These are phyloP conservation scores for Solanum clarkiae DNA, from an alignment of 257 asterid species.

Conservation along the genomic window DNA sequence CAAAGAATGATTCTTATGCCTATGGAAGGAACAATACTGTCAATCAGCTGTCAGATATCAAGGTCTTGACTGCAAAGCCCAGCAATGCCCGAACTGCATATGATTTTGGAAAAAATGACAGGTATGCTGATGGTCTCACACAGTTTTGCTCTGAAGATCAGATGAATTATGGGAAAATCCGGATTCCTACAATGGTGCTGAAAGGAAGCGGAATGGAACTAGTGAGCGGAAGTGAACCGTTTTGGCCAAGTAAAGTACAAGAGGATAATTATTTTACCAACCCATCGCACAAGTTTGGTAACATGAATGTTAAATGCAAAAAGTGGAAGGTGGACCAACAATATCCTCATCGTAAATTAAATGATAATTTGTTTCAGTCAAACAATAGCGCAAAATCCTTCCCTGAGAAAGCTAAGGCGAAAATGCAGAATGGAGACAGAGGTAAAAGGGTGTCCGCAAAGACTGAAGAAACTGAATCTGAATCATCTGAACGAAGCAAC, in stretches of 20 bases:
- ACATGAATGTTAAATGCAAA: constrained; percentile 36
- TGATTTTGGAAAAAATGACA: constrained; percentile 39
- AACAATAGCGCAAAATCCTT: constrained; percentile 33
- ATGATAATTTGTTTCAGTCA: constrained; percentile 33
- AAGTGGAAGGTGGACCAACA: constrained; percentile 52
- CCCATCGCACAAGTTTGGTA: constrained; percentile 28
- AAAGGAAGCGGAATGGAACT: constrained; percentile 50
- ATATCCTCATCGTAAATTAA: constrained; percentile 37
- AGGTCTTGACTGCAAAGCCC: constrained; percentile 63
- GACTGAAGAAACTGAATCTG: constrained; percentile 89
- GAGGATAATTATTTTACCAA: constrained; percentile 41
- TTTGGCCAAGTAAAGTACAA: constrained; percentile 37
- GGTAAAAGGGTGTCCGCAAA: constrained; percentile 27
- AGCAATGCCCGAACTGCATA: constrained; percentile 32
- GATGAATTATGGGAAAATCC: constrained; percentile 51
- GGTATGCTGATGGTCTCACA: constrained; percentile 35
- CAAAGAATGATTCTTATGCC: constrained; percentile 33
- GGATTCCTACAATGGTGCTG: constrained; percentile 34
- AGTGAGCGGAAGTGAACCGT: constrained; percentile 38
- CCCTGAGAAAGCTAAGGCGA: constrained; percentile 31
- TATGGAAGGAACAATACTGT: constrained; percentile 57
- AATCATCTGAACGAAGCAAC: constrained; percentile 72
- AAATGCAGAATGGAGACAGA: constrained; percentile 45
- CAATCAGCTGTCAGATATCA: constrained; percentile 76
- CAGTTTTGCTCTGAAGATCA: constrained; percentile 43